phyloP scores from a whole-genome alignment of 164 flowering plant species.

The Tinospora cordifolia region DNA sequence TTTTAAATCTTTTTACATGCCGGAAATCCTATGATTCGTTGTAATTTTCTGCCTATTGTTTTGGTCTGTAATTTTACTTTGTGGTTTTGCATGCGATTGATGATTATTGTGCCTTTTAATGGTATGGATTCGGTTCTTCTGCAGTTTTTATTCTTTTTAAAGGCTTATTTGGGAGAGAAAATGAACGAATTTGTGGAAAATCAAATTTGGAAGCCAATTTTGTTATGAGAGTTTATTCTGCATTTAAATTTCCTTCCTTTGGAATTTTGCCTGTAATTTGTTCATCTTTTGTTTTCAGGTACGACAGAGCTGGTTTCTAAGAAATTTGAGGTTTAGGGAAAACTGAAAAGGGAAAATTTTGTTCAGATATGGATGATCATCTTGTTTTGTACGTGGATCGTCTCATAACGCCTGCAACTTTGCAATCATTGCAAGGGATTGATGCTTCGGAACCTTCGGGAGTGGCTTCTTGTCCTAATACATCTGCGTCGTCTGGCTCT shows the following conservation, averaged over 20 bases:
- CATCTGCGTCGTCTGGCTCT: constrained; percentile 19
- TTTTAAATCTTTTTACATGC: constrained; percentile 1
- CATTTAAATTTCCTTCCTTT: too few species aligned
- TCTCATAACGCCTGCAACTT: constrained; percentile 33
- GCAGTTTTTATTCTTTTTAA: too few species aligned
- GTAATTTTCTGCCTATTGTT: not conserved
- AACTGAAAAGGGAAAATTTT: not conserved
- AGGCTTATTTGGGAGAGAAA: too few species aligned
- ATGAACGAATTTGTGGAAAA: too few species aligned
- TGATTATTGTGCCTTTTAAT: too few species aligned
- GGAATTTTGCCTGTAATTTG: too few species aligned
- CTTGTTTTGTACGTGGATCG: constrained; percentile 47
- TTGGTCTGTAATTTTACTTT: not conserved
- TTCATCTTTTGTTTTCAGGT: too few species aligned
- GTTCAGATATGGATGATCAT: constrained; percentile 48
- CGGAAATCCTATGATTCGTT: constrained; percentile 5
- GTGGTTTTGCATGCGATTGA: not conserved
- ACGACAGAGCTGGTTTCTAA: not conserved
- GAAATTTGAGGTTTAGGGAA: not conserved
- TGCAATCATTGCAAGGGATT: constrained; percentile 28
- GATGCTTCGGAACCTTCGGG: constrained; percentile 27
- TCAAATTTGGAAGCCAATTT: too few species aligned
- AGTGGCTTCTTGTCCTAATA: constrained; percentile 22
- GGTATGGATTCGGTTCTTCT: too few species aligned
- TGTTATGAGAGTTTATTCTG: too few species aligned